Conservation (phyloP, 2,329 filamentous ascomycete species). For the Aspergillus sp. region DNA sequence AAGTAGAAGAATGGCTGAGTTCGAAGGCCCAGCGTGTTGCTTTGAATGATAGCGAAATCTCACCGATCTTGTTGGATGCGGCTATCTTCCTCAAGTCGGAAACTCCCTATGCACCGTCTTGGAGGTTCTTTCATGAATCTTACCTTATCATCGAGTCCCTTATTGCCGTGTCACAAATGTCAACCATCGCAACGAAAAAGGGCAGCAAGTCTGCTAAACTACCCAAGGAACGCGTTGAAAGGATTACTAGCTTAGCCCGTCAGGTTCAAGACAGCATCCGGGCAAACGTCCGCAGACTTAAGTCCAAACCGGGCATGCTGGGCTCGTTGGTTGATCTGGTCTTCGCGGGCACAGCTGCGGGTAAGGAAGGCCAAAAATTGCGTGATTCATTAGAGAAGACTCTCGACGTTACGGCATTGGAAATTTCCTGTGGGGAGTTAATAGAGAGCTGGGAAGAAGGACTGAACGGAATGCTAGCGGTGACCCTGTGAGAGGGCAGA, state of each 20-base stretch:
- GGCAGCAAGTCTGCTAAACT: slow-evolving; percentile 23
- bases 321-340: slow-evolving; percentile 34
- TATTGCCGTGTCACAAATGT: slow-evolving; percentile 30
- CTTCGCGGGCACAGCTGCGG: slow-evolving; percentile 16
- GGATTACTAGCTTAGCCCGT: slow-evolving; percentile 16
- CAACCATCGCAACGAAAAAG: slow-evolving; percentile 24
- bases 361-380: slow-evolving; percentile 18
- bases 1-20: slow-evolving; percentile 25
- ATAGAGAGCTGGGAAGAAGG: slow-evolving; percentile 43
- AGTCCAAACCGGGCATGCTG: slow-evolving; percentile 35
- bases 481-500: slow-evolving; percentile 18
- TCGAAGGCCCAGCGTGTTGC: slow-evolving; percentile 17
- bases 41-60: slow-evolving; percentile 12
- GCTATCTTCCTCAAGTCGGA: slow-evolving; percentile 18
- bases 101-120: slow-evolving; percentile 27
- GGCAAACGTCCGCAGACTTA: slow-evolving; percentile 28
- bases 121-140: slow-evolving; percentile 34
- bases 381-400: slow-evolving; percentile 26
- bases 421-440: slow-evolving; percentile 37
- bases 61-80: slow-evolving; percentile 16
- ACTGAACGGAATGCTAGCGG: slow-evolving; percentile 31
- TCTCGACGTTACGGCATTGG: slow-evolving; percentile 31
- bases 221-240: slow-evolving; percentile 27
- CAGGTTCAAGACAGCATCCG: slow-evolving; percentile 28
- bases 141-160: slow-evolving; percentile 35